phyloP scores from a whole-genome alignment of 345 rosid species.

The Salix caprea region DNA sequence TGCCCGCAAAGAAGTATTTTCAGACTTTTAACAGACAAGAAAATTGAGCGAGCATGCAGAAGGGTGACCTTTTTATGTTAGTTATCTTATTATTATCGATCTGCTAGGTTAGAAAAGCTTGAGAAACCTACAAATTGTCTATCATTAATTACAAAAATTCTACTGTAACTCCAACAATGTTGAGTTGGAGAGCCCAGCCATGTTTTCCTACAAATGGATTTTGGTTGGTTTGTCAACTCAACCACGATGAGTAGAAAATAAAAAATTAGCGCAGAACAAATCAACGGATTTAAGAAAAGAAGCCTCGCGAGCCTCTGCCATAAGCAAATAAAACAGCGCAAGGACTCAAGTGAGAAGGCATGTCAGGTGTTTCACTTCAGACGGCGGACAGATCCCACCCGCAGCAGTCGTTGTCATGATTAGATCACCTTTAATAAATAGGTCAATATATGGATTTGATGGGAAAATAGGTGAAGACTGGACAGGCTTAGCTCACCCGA shows the following conservation, averaged over 20 bases:
- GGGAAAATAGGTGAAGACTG: no score
- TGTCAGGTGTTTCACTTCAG: background rate
- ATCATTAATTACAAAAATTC: no score
- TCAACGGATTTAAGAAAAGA: no score
- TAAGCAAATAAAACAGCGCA: background rate
- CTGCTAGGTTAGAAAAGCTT: background rate
- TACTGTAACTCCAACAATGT: no score
- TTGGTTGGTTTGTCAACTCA: no score
- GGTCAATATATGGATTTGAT: background rate
- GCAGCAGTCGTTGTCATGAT: background rate
- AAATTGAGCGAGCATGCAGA: background rate
- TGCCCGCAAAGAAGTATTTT: conserved; percentile 8
- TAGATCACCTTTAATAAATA: background rate
- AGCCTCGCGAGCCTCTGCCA: background rate
- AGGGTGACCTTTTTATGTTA: background rate
- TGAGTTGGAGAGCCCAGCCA: no score
- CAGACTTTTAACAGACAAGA: background rate
- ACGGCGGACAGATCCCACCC: background rate
- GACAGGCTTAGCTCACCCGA: no score
- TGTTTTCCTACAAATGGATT: no score
- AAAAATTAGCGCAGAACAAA: no score
- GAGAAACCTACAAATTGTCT: background rate
- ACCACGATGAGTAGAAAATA: no score
- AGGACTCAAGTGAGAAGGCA: background rate
- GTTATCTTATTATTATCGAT: background rate